Base-by-base conservation (phyloP, 2,329 filamentous ascomycete species). In the Trichoderma simmonsii region DNA sequence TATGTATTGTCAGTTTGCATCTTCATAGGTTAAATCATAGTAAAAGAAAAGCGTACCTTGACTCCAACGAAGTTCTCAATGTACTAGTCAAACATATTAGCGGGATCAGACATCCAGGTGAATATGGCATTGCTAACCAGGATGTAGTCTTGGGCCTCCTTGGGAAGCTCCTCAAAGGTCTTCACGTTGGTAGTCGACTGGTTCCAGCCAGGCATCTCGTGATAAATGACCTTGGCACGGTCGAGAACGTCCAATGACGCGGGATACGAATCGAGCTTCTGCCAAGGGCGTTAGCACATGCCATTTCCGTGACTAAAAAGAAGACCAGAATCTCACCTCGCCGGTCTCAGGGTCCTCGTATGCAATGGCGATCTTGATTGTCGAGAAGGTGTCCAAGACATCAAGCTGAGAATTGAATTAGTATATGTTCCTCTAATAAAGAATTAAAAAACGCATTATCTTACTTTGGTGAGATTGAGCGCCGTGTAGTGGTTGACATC, bases 361-460 rank as follows among this genome's bases (percentile, higher is more conserved):
- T 2, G 88, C 90, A 15, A 92, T 88, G 21, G 92, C 92, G 65
- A 93, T 85, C 80, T 94, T 92, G 82, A 97, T 87, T 77, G 89
- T 90, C 11, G 88, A 85, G 79, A 97, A 94, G 36, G 88, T 88
- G 79, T 94, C 92, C 18, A 94, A 85, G 48, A 94, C 86, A 67
- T 76, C 75, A 60, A 78, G 77, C 74, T 71, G 76, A 92, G 8
- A 14, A 43, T 90, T 28, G 92, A 86, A 81, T 89, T 39, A 59
- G 73, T 60, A 54, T n/a, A 18, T 43, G 30, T 21, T 71, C 21
- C 28, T 30, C 18, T 15, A 14, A 9, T 15, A 36, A 34, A 32
- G 7, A 65, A 36, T 48, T 63, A 26, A 43, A 18, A 60, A 60
- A 32, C 1, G 34, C n/a, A 39, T n/a, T 18, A 28, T 48, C 32